Base-by-base conservation (phyloP, 768 basidiomycete genomes). In the Leccinellum rugosiceps region DNA sequence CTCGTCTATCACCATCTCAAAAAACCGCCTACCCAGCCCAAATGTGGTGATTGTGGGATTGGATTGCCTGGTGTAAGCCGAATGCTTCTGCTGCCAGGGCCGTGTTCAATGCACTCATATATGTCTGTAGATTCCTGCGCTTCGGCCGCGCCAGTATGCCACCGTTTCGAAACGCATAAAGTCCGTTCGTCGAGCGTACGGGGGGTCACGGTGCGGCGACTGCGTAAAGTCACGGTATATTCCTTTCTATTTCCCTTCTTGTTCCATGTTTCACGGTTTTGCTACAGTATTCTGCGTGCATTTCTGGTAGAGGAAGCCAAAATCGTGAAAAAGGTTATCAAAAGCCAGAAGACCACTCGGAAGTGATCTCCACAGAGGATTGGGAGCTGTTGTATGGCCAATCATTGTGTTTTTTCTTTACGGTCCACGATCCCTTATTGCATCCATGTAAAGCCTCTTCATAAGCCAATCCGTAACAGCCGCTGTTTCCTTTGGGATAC, bases 281-380 rank as follows among this genome's bases (percentile, higher is more conserved):
- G 41, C 6, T 23, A 7, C 61, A 98, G 97, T 62, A 95, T 99
- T 67, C 88, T 98, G 66, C 92, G 97, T 58, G 94, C 97, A 62
- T 99, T 99, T 87, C 78, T 99, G 59, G 92, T 99, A 41, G 97
- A 98, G 82, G 97, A 99, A 81, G 97, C 97, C 46, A 98, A 98
- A 83, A 98, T 99, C 68, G 97, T 99, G 72, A 99, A 99, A 88
- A 89, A 85, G 78, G 96, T 98, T 66, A 94, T 98, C 83, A 97
- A 97, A 82, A 43, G 89, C 71, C 92, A 84, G 74, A 72, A 67
- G 60, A 65, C 68, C 31, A 10, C 47, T 28, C 69, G 60, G 26
- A 72, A 72, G 64, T 72, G 60, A 68, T 51, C 47, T 3, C 11
- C 17, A 46, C 3, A 26, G 52, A 47, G 41, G 41, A 43, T 52